Percentiles rank a stretch among this genome's conserved stretches.
Evolutionary conservation across 2,329 filamentous ascomycete species (phyloP).

Genomic region (Arthrinium phaeospermum): DNA sequence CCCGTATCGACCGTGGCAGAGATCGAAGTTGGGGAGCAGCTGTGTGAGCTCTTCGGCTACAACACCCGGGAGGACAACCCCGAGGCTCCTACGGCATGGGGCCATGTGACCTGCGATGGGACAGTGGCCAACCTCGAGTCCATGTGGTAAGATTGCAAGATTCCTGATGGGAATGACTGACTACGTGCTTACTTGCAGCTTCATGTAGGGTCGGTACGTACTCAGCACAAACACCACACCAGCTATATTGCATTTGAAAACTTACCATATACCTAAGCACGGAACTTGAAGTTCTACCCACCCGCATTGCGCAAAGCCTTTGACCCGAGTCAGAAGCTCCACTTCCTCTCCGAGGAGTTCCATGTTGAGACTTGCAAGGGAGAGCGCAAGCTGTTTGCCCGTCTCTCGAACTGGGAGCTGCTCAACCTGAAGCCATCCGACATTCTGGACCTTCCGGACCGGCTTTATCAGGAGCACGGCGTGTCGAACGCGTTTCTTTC

Average conservation of each 20-base stretch:
- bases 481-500: slow-evolving; percentile 46
- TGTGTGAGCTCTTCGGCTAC: slow-evolving; percentile 53
- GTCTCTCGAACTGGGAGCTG: slow-evolving; percentile 49
- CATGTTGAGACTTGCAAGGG: slow-evolving; percentile 37
- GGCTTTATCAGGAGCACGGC: slow-evolving; percentile 40
- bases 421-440: slow-evolving; percentile 48
- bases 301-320: slow-evolving; percentile 43
- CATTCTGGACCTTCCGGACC: slow-evolving; percentile 47
- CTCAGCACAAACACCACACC: neutral
- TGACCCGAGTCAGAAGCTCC: slow-evolving; percentile 32
- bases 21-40: slow-evolving; percentile 49
- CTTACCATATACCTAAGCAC: slow-evolving; percentile 35
- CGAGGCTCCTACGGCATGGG: slow-evolving; percentile 43
- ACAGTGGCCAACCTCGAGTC: slow-evolving; percentile 55
- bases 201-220: neutral
- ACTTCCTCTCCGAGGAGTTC: slow-evolving; percentile 39
- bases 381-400: slow-evolving; percentile 41
- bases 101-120: slow-evolving; percentile 52
- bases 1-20: slow-evolving; percentile 52
- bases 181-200: neutral
- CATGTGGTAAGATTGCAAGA: slow-evolving; percentile 45
- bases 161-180: neutral
- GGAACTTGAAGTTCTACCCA: slow-evolving; percentile 55
- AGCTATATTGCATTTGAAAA: neutral
- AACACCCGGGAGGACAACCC: slow-evolving; percentile 38